Evolutionary conservation across 441 rosid species (phyloP).

Genomic region (Jatropha multifida): DNA sequence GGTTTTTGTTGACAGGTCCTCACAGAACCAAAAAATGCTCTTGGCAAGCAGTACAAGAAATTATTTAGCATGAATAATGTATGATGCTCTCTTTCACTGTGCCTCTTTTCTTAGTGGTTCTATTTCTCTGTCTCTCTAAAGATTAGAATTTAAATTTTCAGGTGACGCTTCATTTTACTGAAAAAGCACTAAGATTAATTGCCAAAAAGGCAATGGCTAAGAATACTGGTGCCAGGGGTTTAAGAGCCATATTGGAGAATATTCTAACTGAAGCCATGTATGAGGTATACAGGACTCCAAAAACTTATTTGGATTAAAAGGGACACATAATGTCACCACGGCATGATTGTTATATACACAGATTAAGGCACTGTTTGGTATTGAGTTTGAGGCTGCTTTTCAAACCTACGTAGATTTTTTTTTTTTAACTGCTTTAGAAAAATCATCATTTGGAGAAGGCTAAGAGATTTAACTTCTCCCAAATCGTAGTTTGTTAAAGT

Average conservation of each 20-base stretch:
- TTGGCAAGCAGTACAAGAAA: slow-evolving; percentile 94
- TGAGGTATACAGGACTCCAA: slow-evolving; percentile 54
- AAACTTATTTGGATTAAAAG: not conserved
- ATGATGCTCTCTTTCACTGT: slow-evolving; percentile 22
- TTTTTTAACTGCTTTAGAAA: too few species aligned
- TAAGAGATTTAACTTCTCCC: too few species aligned
- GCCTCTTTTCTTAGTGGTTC: slow-evolving; percentile 8
- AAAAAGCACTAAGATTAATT: slow-evolving; percentile 70
- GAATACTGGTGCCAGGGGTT: slow-evolving; percentile 95
- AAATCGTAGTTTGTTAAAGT: too few species aligned
- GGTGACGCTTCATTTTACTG: slow-evolving; percentile 89
- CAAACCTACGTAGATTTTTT: too few species aligned
- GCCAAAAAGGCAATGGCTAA: slow-evolving; percentile 82
- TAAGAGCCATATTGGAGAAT: slow-evolving; percentile 83
- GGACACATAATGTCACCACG: not conserved
- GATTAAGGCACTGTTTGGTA: too few species aligned
- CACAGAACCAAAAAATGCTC: slow-evolving; percentile 87
- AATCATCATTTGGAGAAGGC: too few species aligned
- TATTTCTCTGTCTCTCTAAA: not conserved
- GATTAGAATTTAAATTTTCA: slow-evolving; percentile 32
- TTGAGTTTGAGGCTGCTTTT: too few species aligned
- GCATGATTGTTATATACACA: too few species aligned
- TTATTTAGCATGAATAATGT: slow-evolving; percentile 89
- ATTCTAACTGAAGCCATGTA: slow-evolving; percentile 92
- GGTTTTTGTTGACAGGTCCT: slow-evolving; percentile 58